Evolutionary conservation across 2,329 filamentous ascomycete genomes (phyloP).

Genomic region (Hymenoscyphus albidus): DNA sequence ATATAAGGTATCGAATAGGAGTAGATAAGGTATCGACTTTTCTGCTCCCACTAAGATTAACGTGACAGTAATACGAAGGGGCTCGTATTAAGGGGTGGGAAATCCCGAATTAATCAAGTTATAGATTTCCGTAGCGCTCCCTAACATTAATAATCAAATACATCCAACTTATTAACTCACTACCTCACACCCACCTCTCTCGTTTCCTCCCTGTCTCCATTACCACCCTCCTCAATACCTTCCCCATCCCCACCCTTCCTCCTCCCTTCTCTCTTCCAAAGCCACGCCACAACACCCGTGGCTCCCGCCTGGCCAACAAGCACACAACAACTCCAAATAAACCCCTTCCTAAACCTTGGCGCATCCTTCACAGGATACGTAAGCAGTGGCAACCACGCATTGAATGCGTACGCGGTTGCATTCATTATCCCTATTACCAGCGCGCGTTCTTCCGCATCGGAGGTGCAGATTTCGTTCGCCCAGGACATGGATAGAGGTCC

Average conservation of each 20-base stretch:
- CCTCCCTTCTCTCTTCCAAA: conserved; percentile 7
- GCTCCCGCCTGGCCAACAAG: neutral
- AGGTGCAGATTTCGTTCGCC: conserved; percentile 45
- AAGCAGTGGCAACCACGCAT: conserved; percentile 43
- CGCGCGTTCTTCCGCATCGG: conserved; percentile 46
- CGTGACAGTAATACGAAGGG: too few relatives aligned
- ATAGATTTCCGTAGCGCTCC: too few relatives aligned
- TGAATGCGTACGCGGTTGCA: conserved; percentile 42
- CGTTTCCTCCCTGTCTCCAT: neutral
- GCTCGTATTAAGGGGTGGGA: too few relatives aligned
- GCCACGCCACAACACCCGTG: conserved; percentile 5
- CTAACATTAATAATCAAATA: too few relatives aligned
- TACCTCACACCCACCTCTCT: neutral
- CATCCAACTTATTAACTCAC: neutral
- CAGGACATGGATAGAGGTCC: conserved; percentile 47
- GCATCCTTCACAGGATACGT: conserved; percentile 34
- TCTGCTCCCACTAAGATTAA: too few relatives aligned
- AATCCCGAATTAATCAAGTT: too few relatives aligned
- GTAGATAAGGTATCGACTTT: too few relatives aligned
- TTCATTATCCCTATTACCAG: conserved; percentile 49
- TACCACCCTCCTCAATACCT: neutral
- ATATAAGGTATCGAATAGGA: too few relatives aligned
- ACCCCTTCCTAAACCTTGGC: conserved; percentile 41
- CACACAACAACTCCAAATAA: conserved; percentile 17
- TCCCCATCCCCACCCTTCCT: neutral